Percentiles rank a stretch among this genome's conserved stretches.
Evolutionary conservation across 495 filamentous ascomycete genomes (phyloP).

Genomic region (Penicillium psychrofluorescens): DNA sequence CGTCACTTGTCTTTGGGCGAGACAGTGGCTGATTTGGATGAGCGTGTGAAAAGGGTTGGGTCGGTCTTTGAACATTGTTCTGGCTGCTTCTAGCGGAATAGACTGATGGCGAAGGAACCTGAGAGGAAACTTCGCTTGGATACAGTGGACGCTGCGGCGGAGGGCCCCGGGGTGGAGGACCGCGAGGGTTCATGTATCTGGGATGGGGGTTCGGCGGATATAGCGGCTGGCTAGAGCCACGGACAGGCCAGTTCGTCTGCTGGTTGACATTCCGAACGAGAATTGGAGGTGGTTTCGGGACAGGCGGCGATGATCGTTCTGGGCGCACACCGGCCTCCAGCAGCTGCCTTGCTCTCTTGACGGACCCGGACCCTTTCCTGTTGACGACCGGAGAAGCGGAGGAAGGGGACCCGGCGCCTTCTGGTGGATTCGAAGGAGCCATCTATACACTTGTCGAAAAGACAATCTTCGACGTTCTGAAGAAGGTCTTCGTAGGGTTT

Average conservation of each 20-base stretch:
- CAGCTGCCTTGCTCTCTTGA: conserved; percentile 45
- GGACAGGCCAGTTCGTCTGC: conserved; percentile 33
- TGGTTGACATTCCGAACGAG: conserved; percentile 19
- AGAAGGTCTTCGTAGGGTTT: background rate
- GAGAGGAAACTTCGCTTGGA: conserved; percentile 29
- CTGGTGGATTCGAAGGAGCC: conserved; percentile 5
- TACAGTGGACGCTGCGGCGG: conserved; percentile 63
- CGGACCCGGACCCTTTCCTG: conserved; percentile 39
- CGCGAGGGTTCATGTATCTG: conserved; percentile 41
- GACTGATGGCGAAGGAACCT: conserved; percentile 29
- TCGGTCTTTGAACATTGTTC: conserved; percentile 42
- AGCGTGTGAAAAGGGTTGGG: conserved; percentile 45
- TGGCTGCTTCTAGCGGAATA: conserved; percentile 47
- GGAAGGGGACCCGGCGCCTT: conserved; percentile 1
- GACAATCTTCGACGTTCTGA: too few species aligned
- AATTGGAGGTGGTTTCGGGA: conserved; percentile 9
- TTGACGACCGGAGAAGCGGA: conserved; percentile 7
- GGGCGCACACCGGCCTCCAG: conserved; percentile 42
- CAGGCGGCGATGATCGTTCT: conserved; percentile 20
- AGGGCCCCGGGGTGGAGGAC: conserved; percentile 50
- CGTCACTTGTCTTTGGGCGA: conserved; percentile 19
- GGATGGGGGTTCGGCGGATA: conserved; percentile 25
- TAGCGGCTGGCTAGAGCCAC: conserved; percentile 27
- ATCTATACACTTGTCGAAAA: conserved; percentile 1
- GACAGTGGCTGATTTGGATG: conserved; percentile 22